Evolutionary conservation across 2,329 filamentous ascomycete genomes (phyloP), one percentile per base, ranked within the genome.

Genomic region (Cladosporium halotolerans): DNA sequence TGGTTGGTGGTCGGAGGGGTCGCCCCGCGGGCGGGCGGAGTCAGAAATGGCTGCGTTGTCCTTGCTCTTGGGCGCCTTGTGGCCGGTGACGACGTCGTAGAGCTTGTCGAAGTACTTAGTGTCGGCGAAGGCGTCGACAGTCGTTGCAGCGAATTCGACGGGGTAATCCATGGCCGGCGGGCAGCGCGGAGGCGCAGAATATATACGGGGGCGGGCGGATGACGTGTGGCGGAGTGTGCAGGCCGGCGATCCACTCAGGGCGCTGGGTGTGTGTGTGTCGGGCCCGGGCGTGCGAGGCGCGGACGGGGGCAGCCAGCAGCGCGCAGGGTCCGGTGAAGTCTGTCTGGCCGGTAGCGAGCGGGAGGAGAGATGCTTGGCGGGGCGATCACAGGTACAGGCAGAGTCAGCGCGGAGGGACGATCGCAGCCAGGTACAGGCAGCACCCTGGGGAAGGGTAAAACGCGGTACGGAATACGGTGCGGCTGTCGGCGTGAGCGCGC

Each of bases 21-120:
- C 40, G 32, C 41, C 40, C 23, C 14, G 38, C 2, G 48, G 41
- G 48, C 48, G 48, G 19, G 38, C 19, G 16, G 48, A 43, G 18
- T 51, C 40, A 32, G 48, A 51, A 11, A 44, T 19, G 48, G 32
- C 32, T 16, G 48, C 32, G 40, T 32, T n/a, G n/a, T 28, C 28
- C 11, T 42, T 36, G 16, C 31, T 13, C 13, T 44, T 16, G 31
- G 4, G 16, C 11, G 23, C 18, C 9, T 49, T 33, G 36, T 11
- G 18, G 31, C 48, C 48, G 19, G 32, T 43, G 40, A 51, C 40
- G 40, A 41, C 16, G 43, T 46, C 51, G 44, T 46, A 41, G 32
- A 47, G n/a, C n/a, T 47, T 47, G 40, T 53, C 51, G 51, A 53
- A 53, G 9, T 53, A 47, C 33, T 53, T 53, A 6, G 48, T 44